Base-by-base conservation (phyloP, 2,329 filamentous ascomycete species). In the Xylaria sp. region DNA sequence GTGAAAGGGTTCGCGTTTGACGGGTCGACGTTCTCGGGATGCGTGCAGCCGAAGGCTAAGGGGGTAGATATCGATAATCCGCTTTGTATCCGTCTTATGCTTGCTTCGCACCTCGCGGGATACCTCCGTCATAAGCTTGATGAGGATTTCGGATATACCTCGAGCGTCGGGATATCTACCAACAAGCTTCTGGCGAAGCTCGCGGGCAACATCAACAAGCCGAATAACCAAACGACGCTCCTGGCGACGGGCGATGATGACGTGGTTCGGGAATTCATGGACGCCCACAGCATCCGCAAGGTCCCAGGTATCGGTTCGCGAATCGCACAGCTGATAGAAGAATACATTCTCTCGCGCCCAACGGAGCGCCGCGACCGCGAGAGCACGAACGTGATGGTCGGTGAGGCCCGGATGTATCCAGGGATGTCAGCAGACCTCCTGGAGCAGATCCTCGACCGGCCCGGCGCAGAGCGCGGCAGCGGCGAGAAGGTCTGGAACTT, bases 151-250 rank as follows among this genome's bases (percentile, higher is more conserved):
- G 93, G 93, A 1, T 97, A 95, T 80, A 97, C 94, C 0, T 92
- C 92, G 33, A 95, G 94, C 0, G 94, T 93, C 49, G 95, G 95
- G 4, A 89, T 98, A 26, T 91, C 94, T 2, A 97, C 93, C 0
- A 95, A 91, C 76, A 98, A 98, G 79, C 80, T 95, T 5, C 84
- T 97, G 11, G 89, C 92, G 67, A 98, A 98, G 79, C 85, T 98
- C 15, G 92, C 90, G 10, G 95, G 95, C 13, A 92, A 89, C 78
- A 83, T 91, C 67, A 89, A 97, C 78, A 98, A 98, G 81, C 95
- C 95, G 0, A 90, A 90, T 67, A 91, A 89, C 69, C 96, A 98
- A 79, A 98, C 95, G 0, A 93, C 92, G 0, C 82, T 98, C 7
- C 80, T 97, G 51, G 89, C 92, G 5, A 88, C 91, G 1, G 82